Evolutionary conservation across 345 rosid species (phyloP), one percentile per base, ranked within the genome.

Genomic region (Turritis glabra): DNA sequence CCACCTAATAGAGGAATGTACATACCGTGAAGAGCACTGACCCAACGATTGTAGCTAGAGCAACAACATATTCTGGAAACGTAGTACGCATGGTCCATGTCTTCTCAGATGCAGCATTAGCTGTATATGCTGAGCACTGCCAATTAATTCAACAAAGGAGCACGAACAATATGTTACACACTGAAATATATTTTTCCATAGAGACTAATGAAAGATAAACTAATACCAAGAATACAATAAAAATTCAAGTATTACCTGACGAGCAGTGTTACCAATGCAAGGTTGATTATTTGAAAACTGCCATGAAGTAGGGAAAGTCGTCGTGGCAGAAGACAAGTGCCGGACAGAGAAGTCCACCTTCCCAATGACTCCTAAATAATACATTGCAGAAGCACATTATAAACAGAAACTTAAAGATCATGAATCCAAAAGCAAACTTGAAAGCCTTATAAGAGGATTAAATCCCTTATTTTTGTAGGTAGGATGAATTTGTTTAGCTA

Each of bases 51-150:
- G 98, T 94, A 56, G 97, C 92, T 58, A 94, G 95, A 82, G 98
- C 98, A 80, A 94, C 98, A 72, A 94, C 90, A 79, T 94, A 94
- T 91, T 94, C 97, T 51, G 97, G 98, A 69, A 94, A 91, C 21
- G 98, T 94, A 23, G 95, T 51, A 5, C 87, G 91, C 98, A 91
- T 94, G 11, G 93, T 87, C 98, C 98, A 94, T 30, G 95, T 91
- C 81, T 91, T 91, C 83, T 91, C 98, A 12, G 98, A 88, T 57
- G 95, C 72, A 38, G 89, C 81, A 69, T 63, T 82, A 32, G 95
- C 90, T 57, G 79, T 73, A 81, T 81, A 88, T 3, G 97, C 98
- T 15, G 97, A 79, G 71, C 98, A 94, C 98, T 94, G 88, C 63
- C 71, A 50, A 62, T 3, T 35, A 30, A 53, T 22, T 33, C 7